Base-by-base conservation (phyloP, 1,284 basidiomycete species). In the Fomes fomentarius region DNA sequence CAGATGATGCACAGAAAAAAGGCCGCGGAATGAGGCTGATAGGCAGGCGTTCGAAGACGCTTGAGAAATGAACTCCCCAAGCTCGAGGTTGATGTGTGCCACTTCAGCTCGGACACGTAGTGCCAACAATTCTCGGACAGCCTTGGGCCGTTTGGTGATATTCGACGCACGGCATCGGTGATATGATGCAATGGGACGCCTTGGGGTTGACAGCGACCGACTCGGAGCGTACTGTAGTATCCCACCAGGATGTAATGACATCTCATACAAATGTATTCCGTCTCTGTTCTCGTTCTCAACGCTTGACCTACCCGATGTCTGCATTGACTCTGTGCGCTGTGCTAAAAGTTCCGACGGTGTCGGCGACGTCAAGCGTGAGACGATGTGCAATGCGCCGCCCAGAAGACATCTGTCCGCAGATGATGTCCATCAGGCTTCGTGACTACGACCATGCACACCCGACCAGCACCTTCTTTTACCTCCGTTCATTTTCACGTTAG, bases 381-480 rank as follows among this genome's bases (percentile, higher is more conserved):
- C 30, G 51, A 50, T 37, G 42, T 30, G 19, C 30, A 26, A 22
- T 28, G 30, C 25, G 47, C 57, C 45, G 48, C 43, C 46, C 26
- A 30, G 30, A 35, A 44, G 43, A 21, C 45, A 57, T 52, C 55
- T 61, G 41, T 57, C 53, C 53, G 59, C 56, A 54, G 25, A 37
- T 54, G 59, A 61, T 61, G 40, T 30, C 21, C 53, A 61, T 61
- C 59, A 57, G 35, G n/a, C 34, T 21, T 44, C 59, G 56, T 61
- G 41, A 45, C 59, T 55, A 61, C 59, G 54, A 50, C 46, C 49
- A 52, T 40, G 34, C 48, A 39, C 41, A 47, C 33, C 47, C 43
- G 28, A 26, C 48, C 39, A 26, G 48, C 37, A n/a, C n/a, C n/a
- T n/a, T n/a, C n/a, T n/a, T 15, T 39, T 28, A 37, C 22, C 44